These are phyloP conservation scores for Aspergillus bridgeri DNA, from an alignment of 495 filamentous ascomycete genomes.

Conservation along the genomic window DNA sequence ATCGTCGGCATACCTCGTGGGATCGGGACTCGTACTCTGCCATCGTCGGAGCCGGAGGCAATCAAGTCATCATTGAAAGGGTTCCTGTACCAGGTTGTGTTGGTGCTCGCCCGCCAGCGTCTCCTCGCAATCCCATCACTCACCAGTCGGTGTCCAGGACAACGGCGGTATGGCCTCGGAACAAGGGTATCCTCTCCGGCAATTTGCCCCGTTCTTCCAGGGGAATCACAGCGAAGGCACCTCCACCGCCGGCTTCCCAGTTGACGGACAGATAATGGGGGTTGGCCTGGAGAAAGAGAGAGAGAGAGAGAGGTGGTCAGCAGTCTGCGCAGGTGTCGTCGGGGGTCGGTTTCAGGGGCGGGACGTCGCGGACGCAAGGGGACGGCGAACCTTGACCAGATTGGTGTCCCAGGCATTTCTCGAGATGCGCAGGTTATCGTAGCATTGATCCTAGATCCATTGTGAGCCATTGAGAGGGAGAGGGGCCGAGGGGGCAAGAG, in stretches of 20 bases:
- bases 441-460: constrained; percentile 71
- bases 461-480: constrained; percentile 4
- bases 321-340: constrained; percentile 7
- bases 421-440: constrained; percentile 92
- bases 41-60: constrained; percentile 93
- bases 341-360: constrained; percentile 26
- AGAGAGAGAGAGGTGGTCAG: constrained; percentile 28
- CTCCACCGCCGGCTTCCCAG: constrained; percentile 96
- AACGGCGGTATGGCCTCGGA: constrained; percentile 90
- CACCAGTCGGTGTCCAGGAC: constrained; percentile 98
- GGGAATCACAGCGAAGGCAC: constrained; percentile 95
- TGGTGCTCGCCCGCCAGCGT: constrained; percentile 13
- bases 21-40: constrained; percentile 58
- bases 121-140: constrained; percentile 24
- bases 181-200: constrained; percentile 90
- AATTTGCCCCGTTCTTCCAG: constrained; percentile 81
- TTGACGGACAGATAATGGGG: constrained; percentile 95
- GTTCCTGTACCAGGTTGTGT: constrained; percentile 56
- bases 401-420: constrained; percentile 99
- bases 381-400: constrained; percentile 74
- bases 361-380: neutral
- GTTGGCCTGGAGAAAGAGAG: constrained; percentile 63
- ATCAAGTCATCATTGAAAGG: constrained; percentile 93
- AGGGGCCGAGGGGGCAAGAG: constrained; percentile 1
- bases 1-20: constrained; percentile 1